Evolutionary conservation across 208 protist genomes (phyloP).

Genomic region (Wallacemonas rigidus): DNA sequence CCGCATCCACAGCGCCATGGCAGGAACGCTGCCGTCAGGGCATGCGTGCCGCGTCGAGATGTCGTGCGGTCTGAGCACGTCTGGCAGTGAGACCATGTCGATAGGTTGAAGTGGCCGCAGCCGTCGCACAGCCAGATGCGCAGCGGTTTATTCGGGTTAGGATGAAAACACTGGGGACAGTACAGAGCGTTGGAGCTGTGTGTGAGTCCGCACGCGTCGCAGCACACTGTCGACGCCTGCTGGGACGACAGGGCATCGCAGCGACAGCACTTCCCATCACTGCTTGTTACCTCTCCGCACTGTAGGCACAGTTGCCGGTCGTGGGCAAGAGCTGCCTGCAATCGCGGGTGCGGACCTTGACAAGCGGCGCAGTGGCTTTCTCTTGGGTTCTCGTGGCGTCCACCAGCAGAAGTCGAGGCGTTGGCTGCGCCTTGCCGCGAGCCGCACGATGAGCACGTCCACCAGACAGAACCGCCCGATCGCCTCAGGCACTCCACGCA

Average conservation of each 20-base stretch:
- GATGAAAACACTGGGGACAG: conserved; percentile 64
- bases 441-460: conserved; percentile 54
- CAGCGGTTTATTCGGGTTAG: conserved; percentile 35
- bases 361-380: conserved; percentile 18
- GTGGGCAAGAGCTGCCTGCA: conserved; percentile 16
- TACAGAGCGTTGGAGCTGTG: conserved; percentile 49
- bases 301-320: conserved; percentile 29
- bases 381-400: conserved; percentile 15
- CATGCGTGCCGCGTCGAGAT: conserved; percentile 26
- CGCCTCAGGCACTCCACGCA: conserved; percentile 64
- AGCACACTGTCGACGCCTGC: conserved; percentile 19
- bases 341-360: conserved; percentile 24
- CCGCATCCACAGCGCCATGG: conserved; percentile 78
- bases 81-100: conserved; percentile 68
- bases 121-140: conserved; percentile 66
- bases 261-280: conserved; percentile 22
- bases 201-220: conserved; percentile 33
- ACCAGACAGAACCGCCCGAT: conserved; percentile 33
- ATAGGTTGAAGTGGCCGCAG: conserved; percentile 65
- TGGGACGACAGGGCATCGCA: conserved; percentile 26
- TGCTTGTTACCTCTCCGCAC: conserved; percentile 39
- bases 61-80: conserved; percentile 28
- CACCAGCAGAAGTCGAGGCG: conserved; percentile 5
- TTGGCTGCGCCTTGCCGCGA: conserved; percentile 16
- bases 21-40: conserved; percentile 44